phyloP scores from a whole-genome alignment of 495 filamentous ascomycete species.

The Talaromyces trachyspermus region DNA sequence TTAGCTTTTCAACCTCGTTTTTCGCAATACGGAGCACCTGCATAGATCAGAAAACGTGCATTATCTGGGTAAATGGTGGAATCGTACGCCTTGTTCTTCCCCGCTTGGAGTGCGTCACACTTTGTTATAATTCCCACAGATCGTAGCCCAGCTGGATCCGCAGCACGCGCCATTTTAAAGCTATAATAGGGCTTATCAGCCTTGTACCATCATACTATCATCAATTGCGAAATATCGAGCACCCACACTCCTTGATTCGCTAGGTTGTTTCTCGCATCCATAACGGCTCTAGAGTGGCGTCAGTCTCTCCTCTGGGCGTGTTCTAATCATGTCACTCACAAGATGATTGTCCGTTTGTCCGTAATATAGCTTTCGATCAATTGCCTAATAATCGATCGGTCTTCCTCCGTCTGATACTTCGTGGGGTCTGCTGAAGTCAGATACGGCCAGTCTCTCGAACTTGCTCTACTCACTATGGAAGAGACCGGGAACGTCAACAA shows the following conservation, averaged over 20 bases:
- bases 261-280: conserved; percentile 19
- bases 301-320: not conserved
- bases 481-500: conserved; percentile 49
- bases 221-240: not conserved
- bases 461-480: conserved; percentile 29
- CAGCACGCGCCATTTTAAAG: conserved; percentile 34
- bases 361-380: conserved; percentile 40
- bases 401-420: conserved; percentile 25
- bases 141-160: conserved; percentile 36
- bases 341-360: conserved; percentile 35
- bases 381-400: conserved; percentile 25
- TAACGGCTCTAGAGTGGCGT: conserved; percentile 16
- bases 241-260: conserved; percentile 17
- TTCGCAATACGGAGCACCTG: conserved; percentile 21
- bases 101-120: conserved; percentile 27
- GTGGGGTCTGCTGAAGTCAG: conserved; percentile 15
- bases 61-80: conserved; percentile 2
- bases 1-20: conserved; percentile 26
- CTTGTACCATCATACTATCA: not conserved
- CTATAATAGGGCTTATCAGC: not conserved
- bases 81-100: conserved; percentile 24
- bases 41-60: not conserved
- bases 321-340: conserved; percentile 18
- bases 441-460: not conserved
- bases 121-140: conserved; percentile 43